Evolutionary conservation across 345 rosid species (phyloP), one percentile per base, ranked within the genome.

Genomic region (Syzygium grande): DNA sequence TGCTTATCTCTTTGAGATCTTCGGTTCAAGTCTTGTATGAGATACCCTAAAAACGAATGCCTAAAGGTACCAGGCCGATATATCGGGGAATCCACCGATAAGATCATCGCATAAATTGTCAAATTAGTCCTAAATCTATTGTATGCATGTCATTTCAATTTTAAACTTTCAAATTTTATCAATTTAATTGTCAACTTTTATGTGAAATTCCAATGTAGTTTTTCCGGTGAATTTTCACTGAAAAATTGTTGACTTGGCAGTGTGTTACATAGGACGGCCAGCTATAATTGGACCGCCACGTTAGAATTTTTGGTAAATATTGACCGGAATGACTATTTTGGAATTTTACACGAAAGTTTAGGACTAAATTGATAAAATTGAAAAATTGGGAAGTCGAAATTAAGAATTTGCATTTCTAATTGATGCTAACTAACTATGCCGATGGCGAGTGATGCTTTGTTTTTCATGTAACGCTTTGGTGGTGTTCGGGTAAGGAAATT

Each of bases 81-180:
- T 43, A 43, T 43, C 46, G 46, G 46, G 46, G 46, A 43, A 23
- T 0, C 2, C 2, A 23, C 5, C 2, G 23, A 23, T 59, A 27
- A 5, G 1, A 27, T 59, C 3, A 2, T 59, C 0, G 0, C 0
- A 2, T 4, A 59, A 12, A 3, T 1, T 59, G 13, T 59, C 3
- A 0, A 5, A 27, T 27, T 2, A 27, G 2, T 5, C 3, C 1
- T 27, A 27, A 59, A 27, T 27, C 0, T 3, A 59, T 59, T 27
- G 14, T 59, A 59, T 0, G 1, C 0, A 27, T 59, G 4, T 27
- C 0, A 3, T 27, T 59, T 25, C 9, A 3, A 6, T 59, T 27
- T 0, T 59, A 27, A 43, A 43, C 7, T 43, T 5, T 43, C 46
- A 43, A 43, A 43, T 43, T 43, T 43, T 43, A 7, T 43, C 46